A percentile compares a stretch with the other conserved stretches of the same genome.
phyloP scores from a whole-genome alignment of 805 yeast genomes.

The Ogataea pignaliae region DNA sequence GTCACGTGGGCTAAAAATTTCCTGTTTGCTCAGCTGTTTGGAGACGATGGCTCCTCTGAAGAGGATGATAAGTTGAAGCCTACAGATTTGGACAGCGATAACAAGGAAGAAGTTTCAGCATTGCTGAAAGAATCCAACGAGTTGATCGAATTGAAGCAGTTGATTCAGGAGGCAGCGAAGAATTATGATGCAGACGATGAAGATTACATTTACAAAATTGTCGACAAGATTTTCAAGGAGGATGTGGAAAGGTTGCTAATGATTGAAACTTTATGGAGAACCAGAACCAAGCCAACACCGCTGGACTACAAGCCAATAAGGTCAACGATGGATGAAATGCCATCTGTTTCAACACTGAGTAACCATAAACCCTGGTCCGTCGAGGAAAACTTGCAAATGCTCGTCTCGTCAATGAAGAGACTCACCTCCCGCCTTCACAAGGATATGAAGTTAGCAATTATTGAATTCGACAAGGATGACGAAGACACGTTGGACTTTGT shows the following conservation, averaged over 20 bases:
- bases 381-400: slow-evolving; percentile 57
- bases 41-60: slow-evolving; percentile 35
- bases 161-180: slow-evolving; percentile 22
- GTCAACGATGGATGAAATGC: neutral
- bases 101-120: slow-evolving; percentile 59
- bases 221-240: slow-evolving; percentile 57
- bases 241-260: slow-evolving; percentile 73
- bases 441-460: slow-evolving; percentile 27
- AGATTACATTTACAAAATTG: slow-evolving; percentile 36
- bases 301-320: slow-evolving; percentile 33
- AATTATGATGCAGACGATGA: slow-evolving; percentile 9
- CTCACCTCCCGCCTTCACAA: slow-evolving; percentile 45
- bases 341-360: slow-evolving; percentile 11
- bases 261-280: slow-evolving; percentile 76
- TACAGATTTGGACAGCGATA: slow-evolving; percentile 53
- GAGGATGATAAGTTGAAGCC: slow-evolving; percentile 23
- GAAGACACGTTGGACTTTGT: slow-evolving; percentile 87
- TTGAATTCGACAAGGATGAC: slow-evolving; percentile 92
- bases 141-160: slow-evolving; percentile 42
- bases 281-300: slow-evolving; percentile 65
- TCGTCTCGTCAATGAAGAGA: slow-evolving; percentile 42
- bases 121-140: slow-evolving; percentile 67
- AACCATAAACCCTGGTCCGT: slow-evolving; percentile 54
- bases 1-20: slow-evolving; percentile 97
- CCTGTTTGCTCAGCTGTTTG: slow-evolving; percentile 75